Conservation (phyloP, 805 yeast species). For the Komagataella ulmi region DNA sequence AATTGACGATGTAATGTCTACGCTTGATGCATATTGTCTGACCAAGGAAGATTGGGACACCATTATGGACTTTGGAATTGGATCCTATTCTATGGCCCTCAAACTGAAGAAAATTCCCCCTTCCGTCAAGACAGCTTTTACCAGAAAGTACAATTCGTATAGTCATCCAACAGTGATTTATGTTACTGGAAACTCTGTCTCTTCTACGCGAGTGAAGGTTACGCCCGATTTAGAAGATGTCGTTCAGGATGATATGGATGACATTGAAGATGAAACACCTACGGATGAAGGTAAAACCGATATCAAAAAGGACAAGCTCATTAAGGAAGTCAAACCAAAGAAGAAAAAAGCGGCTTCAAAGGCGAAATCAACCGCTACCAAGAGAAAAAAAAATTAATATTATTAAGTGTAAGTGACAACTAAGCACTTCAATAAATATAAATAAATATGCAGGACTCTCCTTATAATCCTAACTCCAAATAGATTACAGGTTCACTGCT, state of each 20-base stretch:
- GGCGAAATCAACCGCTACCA: neutral
- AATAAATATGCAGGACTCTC: neutral
- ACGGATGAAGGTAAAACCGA: constrained; percentile 30
- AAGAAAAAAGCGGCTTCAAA: constrained; percentile 6
- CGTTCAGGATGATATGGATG: constrained; percentile 38
- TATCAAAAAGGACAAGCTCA: constrained; percentile 47
- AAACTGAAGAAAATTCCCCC: constrained; percentile 55
- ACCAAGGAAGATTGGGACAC: constrained; percentile 91
- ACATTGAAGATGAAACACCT: constrained; percentile 27
- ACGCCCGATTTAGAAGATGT: constrained; percentile 65
- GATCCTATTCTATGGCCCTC: constrained; percentile 29
- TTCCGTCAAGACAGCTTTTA: constrained; percentile 72
- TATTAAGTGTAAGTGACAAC: neutral
- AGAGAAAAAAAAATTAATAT: constrained; percentile 4
- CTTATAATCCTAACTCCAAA: too few relatives aligned
- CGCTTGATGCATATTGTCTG: constrained; percentile 75
- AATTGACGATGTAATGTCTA: constrained; percentile 46
- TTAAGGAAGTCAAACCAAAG: constrained; percentile 32
- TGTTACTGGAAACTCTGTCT: constrained; percentile 53
- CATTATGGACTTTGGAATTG: constrained; percentile 73
- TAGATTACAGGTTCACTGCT: neutral
- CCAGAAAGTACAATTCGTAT: constrained; percentile 64
- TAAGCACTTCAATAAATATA: neutral
- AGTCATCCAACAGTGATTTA: constrained; percentile 81
- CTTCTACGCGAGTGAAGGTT: constrained; percentile 15